Percentiles rank a stretch among this genome's conserved stretches.
Conservation (phyloP, 225 moss, liverwort and hornwort species). For the Climacium dendroides region DNA sequence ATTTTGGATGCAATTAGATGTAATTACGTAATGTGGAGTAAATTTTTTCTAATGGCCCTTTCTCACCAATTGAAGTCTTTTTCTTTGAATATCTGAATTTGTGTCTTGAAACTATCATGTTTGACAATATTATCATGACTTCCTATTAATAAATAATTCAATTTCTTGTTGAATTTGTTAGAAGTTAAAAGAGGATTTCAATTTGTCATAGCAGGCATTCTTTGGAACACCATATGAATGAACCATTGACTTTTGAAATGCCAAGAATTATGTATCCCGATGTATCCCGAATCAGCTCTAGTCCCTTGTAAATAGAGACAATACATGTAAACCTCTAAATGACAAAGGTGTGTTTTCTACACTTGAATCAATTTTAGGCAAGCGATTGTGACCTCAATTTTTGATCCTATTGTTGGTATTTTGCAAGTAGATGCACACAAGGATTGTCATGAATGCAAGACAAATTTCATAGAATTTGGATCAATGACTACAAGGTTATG, state of each 20-base stretch:
- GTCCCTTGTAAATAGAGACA: fast-evolving
- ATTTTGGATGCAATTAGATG: background rate
- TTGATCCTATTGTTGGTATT: background rate
- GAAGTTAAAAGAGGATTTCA: background rate
- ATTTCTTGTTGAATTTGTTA: background rate
- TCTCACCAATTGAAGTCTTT: background rate
- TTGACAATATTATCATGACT: background rate
- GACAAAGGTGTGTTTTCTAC: fast-evolving
- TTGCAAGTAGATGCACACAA: background rate
- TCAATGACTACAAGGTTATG: background rate
- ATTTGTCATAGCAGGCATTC: background rate
- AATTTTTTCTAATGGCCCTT: background rate
- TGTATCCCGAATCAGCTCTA: fast-evolving
- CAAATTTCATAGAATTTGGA: background rate
- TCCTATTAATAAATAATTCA: background rate
- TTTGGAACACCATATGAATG: background rate
- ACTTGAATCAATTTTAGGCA: background rate
- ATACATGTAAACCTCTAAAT: background rate
- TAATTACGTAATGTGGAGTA: fast-evolving
- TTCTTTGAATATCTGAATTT: background rate
- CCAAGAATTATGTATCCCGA: background rate
- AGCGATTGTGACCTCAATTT: background rate
- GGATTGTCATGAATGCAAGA: background rate
- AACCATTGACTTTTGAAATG: background rate
- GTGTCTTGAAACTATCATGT: background rate